Evolutionary conservation across 305 asterid genomes (phyloP).

Genomic region (Withania somnifera): DNA sequence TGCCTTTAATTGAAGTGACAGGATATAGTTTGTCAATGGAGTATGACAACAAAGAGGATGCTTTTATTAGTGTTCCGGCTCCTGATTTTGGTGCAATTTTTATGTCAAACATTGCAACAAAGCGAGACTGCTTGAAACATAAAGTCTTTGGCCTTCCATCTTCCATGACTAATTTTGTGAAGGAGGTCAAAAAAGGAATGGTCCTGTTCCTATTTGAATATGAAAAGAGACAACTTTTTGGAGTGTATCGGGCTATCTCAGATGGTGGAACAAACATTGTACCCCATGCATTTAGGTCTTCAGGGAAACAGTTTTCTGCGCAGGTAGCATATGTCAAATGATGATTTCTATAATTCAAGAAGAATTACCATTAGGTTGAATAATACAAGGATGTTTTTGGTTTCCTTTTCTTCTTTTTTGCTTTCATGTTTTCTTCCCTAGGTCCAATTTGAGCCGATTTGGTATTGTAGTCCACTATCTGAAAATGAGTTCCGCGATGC

Average conservation of each 20-base stretch:
- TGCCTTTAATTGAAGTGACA: slow-evolving; percentile 10
- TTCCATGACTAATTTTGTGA: slow-evolving; percentile 44
- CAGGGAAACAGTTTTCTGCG: slow-evolving; percentile 52
- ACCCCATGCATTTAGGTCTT: slow-evolving; percentile 37
- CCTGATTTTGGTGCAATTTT: slow-evolving; percentile 86
- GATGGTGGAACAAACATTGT: slow-evolving; percentile 60
- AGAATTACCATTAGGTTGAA: not conserved
- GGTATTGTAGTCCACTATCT: slow-evolving; percentile 62
- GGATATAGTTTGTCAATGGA: slow-evolving; percentile 45
- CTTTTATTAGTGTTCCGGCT: slow-evolving; percentile 28
- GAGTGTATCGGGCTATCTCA: slow-evolving; percentile 66
- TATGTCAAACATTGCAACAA: slow-evolving; percentile 45
- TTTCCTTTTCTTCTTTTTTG: not conserved
- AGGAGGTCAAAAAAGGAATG: slow-evolving; percentile 59
- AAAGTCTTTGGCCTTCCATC: slow-evolving; percentile 56
- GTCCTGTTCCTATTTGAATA: slow-evolving; percentile 65
- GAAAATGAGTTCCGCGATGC: slow-evolving; percentile 62
- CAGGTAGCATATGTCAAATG: slow-evolving; percentile 37
- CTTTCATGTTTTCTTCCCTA: slow-evolving; percentile 23
- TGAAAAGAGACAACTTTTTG: slow-evolving; percentile 59
- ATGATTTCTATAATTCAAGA: not conserved
- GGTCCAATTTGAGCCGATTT: slow-evolving; percentile 53
- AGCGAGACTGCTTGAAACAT: slow-evolving; percentile 44
- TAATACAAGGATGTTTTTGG: not conserved
- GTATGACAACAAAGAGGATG: slow-evolving; percentile 23